Evolutionary conservation across 2,329 filamentous ascomycete genomes (phyloP), one percentile per base, ranked within the genome.

Genomic region (Hypomyces perniciosus): DNA sequence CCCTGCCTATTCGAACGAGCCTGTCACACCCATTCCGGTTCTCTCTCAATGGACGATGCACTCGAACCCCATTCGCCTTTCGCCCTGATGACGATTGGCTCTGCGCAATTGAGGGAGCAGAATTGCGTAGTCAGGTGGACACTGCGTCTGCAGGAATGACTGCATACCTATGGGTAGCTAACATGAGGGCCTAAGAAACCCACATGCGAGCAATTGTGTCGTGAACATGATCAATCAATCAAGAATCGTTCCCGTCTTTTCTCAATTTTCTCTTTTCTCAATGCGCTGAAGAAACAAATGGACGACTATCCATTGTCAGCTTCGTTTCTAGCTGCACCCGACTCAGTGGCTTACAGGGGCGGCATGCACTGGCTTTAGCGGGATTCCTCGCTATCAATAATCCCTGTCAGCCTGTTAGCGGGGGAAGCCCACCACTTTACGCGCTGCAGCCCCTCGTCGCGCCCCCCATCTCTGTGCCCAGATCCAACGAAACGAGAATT

Each of bases 401-500:
- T 43, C 41, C 12, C 42, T 28, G 39, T 48, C 50, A 20, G 20
- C 50, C 50, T 52, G 45, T 47, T 48, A 46, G 51, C 47, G 51
- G 51, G 35, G 27, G 37, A 31, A 10, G 42, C 42, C 35, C 31
- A 44, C 46, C 51, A 53, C 42, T 46, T 46, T 50, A 42, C 46
- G 42, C 51, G 51, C 51, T 53, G 42, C 12, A 44, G 44, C 44
- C 30, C 44, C 44, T 46, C 44, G 43, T 37, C 43, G 43, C 43
- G 31, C 30, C 42, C 42, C 42, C 48, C 48, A 39, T 30, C 35
- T 8, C 26, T 33, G 37, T 50, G 38, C 46, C 51, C 45, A 38
- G 42, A 53, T 33, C 50, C 44, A 46, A 42, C 40, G 44, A 42
- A 57, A 55, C 51, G 44, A 50, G 51, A 48, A 50, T 53, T 54